Percentiles rank a stretch among this genome's conserved stretches.
Evolutionary conservation across 768 basidiomycete species (phyloP).

Genomic region (Tricholomella constricta): DNA sequence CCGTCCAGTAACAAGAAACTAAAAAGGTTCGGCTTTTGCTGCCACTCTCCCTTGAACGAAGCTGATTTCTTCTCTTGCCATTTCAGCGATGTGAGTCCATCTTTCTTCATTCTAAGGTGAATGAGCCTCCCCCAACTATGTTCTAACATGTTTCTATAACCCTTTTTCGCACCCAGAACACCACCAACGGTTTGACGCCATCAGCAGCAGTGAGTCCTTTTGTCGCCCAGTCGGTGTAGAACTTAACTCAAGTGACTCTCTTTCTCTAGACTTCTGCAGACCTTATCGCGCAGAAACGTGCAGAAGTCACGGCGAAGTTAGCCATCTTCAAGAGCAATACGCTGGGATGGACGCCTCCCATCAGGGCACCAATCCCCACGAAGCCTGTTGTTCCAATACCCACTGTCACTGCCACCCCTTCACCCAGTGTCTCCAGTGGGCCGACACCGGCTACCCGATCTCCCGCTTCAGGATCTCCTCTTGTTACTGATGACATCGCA

Average conservation of each 20-base stretch:
- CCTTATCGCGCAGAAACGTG: constrained; percentile 80
- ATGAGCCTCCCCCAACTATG: constrained; percentile 50
- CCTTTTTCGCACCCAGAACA: constrained; percentile 53
- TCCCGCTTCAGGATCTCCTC: constrained; percentile 33
- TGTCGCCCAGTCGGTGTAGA: background rate
- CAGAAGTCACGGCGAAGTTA: constrained; percentile 83
- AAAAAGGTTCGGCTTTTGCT: constrained; percentile 56
- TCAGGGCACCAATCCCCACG: constrained; percentile 44
- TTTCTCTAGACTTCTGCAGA: constrained; percentile 38
- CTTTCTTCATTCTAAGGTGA: constrained; percentile 64
- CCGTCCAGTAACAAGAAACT: constrained; percentile 54
- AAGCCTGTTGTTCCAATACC: constrained; percentile 35
- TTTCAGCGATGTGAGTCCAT: constrained; percentile 70
- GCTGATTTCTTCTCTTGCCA: constrained; percentile 23
- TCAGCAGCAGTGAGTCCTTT: constrained; percentile 45
- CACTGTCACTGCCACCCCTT: constrained; percentile 29
- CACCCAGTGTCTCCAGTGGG: constrained; percentile 37
- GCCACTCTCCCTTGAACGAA: constrained; percentile 6
- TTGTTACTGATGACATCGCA: constrained; percentile 62
- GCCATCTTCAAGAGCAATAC: constrained; percentile 66
- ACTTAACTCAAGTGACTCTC: background rate
- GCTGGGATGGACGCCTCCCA: constrained; percentile 30
- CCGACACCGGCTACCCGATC: constrained; percentile 46
- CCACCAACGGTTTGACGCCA: constrained; percentile 45
- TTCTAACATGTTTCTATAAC: constrained; percentile 75